Conservation (phyloP, 352 stramenopile genomes). For the Phytophthora cactorum region DNA sequence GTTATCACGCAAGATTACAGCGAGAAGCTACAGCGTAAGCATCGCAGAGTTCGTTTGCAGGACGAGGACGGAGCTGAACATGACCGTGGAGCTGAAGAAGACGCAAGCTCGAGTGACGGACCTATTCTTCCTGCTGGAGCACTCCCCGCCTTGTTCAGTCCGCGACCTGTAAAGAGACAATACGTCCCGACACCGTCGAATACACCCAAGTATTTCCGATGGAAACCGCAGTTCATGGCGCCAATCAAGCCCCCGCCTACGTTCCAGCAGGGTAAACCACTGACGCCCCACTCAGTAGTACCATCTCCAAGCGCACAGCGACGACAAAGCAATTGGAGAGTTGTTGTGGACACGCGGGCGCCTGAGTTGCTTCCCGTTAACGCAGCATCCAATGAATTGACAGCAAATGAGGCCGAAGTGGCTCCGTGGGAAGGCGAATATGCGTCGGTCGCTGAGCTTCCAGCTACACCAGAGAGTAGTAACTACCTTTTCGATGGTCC, state of each 20-base stretch:
- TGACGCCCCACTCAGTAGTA: constrained; percentile 1
- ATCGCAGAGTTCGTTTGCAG: constrained; percentile 5
- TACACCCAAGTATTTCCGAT: constrained; percentile 72
- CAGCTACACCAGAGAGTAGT: constrained; percentile 20
- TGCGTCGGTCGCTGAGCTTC: constrained; percentile 5
- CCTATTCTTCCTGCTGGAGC: constrained; percentile 42
- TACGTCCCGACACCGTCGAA: constrained; percentile 53
- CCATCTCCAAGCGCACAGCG: constrained; percentile 33
- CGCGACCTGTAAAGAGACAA: constrained; percentile 38
- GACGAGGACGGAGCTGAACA: constrained; percentile 10
- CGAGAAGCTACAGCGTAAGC: constrained; percentile 41
- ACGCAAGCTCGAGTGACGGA: background rate
- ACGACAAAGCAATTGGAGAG: constrained; percentile 29
- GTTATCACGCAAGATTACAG: constrained; percentile 60
- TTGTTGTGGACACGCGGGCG: background rate
- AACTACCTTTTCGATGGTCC: constrained; percentile 40
- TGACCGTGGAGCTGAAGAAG: constrained; percentile 21
- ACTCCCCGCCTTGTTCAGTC: constrained; percentile 61
- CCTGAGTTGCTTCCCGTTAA: background rate
- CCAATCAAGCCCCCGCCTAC: constrained; percentile 12
- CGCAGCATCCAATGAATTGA: constrained; percentile 1
- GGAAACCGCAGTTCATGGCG: constrained; percentile 42
- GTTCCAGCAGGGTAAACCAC: constrained; percentile 10
- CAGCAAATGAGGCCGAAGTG: constrained; percentile 10
- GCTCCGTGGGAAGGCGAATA: constrained; percentile 28